Evolutionary conservation across 2,329 filamentous ascomycete species (phyloP), one percentile per base, ranked within the genome.

Genomic region (Coccinonectria pachysandricola): DNA sequence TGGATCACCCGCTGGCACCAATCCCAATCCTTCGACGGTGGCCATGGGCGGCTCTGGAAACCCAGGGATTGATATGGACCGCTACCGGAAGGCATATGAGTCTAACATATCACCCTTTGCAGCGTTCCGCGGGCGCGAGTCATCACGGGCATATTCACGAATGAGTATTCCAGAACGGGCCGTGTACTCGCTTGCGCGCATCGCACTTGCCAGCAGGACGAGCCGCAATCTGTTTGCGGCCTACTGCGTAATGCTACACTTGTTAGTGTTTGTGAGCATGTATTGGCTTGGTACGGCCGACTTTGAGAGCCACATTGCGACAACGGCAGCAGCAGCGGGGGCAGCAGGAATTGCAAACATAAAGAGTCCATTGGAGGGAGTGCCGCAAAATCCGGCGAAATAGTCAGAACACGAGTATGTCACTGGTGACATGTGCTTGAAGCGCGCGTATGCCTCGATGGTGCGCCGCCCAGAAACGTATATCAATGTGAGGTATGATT

Each of bases 101-200:
- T 83, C 82, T 21, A 93, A 91, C 48, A 79, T 98, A 24, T 94
- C 86, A 8, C 91, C 91, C 0, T 98, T 98, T 53, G 87, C 88
- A 14, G 86, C 86, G 3, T 98, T 98, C 61, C 71, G 88, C 22
- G 87, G 88, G n/a, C 74, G 88, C 26, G 92, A 98, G 59, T 87
- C 82, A 19, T 79, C 85, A 6, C 69, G 92, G 24, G 91, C 88
- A 2, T 87, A 94, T 55, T 85, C 86, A 48, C 75, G 87, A 21
- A 93, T 98, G 86, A 88, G 79, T 45, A 61, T 95, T 7, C 86
- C 87, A 0, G 91, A 98, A 56, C 69, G 91, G 19, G 73, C 85
- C 24, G 80, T 98, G 4, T 93, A 93, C 56, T 87, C 86, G 17
- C 69, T 95, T 27, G 94, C 88, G 23, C 72, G 86, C 30, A 83